Conservation (phyloP, 495 filamentous ascomycete genomes). For the Lasiosphaeris hirsuta region DNA sequence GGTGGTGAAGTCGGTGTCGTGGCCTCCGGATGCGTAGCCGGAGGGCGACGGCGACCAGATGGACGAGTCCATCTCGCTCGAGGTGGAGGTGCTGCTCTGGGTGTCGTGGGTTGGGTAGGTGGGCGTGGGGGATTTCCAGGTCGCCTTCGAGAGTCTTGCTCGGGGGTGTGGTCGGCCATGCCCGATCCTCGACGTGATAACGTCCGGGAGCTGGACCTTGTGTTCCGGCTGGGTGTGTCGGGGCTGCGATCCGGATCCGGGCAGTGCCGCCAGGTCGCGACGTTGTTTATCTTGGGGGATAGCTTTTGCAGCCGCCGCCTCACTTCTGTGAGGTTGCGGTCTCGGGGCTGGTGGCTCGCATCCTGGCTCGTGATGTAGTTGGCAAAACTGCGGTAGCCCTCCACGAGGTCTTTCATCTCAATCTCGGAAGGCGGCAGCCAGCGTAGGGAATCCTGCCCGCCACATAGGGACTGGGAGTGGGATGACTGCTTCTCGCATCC, state of each 20-base stretch:
- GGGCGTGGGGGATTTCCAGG: too few species aligned
- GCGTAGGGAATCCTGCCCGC: background rate
- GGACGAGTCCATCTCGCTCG: background rate
- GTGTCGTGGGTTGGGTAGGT: too few species aligned
- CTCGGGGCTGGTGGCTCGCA: background rate
- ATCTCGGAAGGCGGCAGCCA: constrained; percentile 3
- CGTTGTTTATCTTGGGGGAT: background rate
- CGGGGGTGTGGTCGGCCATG: too few species aligned
- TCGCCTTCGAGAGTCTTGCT: too few species aligned
- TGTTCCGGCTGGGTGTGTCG: background rate
- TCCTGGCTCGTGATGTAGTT: background rate
- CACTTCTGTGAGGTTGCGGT: background rate
- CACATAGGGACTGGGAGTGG: background rate
- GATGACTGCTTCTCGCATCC: background rate
- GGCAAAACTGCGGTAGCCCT: background rate
- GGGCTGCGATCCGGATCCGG: background rate
- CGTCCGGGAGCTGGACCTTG: background rate
- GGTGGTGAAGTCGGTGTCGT: background rate
- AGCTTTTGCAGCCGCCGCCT: background rate
- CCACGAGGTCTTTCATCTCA: constrained; percentile 2
- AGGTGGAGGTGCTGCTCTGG: too few species aligned
- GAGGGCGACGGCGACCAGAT: background rate
- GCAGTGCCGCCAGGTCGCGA: background rate
- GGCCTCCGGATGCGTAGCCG: background rate
- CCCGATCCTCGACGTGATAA: background rate